Evolutionary conservation across 2,329 filamentous ascomycete species (phyloP).

Genomic region (Zalaria sp.): DNA sequence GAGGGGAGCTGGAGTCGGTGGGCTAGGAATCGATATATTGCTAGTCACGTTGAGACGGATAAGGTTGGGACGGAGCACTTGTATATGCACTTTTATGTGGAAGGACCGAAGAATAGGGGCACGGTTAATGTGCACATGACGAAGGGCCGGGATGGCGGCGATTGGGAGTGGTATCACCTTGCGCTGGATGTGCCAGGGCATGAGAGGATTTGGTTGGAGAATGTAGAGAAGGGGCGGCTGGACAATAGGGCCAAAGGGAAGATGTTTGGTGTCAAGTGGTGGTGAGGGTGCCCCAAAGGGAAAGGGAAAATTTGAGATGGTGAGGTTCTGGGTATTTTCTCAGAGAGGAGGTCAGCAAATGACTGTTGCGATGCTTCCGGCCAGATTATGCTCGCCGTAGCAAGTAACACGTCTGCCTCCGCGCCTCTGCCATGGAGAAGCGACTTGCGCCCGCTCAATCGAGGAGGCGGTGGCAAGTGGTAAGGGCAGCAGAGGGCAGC

Average conservation of each 20-base stretch:
- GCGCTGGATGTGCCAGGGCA: constrained; percentile 63
- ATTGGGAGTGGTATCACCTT: constrained; percentile 68
- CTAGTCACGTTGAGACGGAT: constrained; percentile 51
- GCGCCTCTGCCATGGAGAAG: no score
- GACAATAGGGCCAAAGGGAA: constrained; percentile 23
- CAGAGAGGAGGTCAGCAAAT: not conserved
- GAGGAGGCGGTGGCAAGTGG: no score
- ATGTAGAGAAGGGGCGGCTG: constrained; percentile 38
- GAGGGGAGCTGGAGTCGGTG: constrained; percentile 72
- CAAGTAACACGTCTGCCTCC: no score
- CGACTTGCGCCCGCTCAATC: no score
- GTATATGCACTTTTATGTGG: constrained; percentile 73
- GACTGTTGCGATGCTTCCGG: not conserved
- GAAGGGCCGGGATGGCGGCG: constrained; percentile 46
- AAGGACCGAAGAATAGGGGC: constrained; percentile 62
- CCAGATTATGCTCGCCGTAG: no score
- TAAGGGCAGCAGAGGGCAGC: no score
- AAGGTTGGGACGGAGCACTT: constrained; percentile 65
- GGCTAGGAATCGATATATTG: constrained; percentile 49
- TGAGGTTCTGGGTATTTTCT: not conserved
- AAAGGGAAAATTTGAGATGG: no score
- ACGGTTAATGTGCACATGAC: constrained; percentile 67
- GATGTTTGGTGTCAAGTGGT: constrained; percentile 50
- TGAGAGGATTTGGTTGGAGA: constrained; percentile 51
- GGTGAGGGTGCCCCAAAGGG: constrained; percentile 1